Conservation (phyloP, 2,329 filamentous ascomycete genomes). For the Pestalotiopsis sp. region DNA sequence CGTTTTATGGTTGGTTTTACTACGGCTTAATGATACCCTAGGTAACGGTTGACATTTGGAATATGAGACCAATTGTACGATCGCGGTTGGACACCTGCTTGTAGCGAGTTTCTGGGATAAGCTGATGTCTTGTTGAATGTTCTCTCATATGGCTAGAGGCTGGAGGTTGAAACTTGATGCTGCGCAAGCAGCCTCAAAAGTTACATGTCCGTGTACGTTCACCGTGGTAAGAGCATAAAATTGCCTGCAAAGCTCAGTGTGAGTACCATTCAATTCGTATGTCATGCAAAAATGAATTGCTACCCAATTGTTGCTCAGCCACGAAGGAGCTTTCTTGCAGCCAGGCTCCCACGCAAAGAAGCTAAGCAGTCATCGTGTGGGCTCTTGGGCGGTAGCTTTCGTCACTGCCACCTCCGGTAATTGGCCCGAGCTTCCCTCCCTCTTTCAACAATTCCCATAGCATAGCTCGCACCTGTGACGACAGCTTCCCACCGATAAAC, state of each 20-base stretch:
- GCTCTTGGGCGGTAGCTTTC: neutral
- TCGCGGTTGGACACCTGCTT: neutral
- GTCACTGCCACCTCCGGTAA: conserved; percentile 1
- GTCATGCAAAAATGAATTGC: too few relatives aligned
- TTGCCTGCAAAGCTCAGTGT: neutral
- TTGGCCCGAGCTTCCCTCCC: conserved; percentile 13
- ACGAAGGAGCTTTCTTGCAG: neutral
- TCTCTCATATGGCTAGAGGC: neutral
- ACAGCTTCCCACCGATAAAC: neutral
- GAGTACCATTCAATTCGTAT: neutral
- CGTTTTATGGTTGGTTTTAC: neutral
- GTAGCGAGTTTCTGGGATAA: neutral
- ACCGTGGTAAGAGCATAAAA: neutral
- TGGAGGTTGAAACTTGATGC: neutral
- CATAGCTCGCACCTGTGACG: neutral
- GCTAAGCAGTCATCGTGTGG: neutral
- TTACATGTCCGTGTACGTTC: neutral
- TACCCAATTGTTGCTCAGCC: neutral
- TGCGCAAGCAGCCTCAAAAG: neutral
- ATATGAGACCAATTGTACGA: neutral
- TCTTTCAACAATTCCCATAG: conserved; percentile 7
- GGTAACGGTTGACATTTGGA: neutral
- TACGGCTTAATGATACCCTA: neutral
- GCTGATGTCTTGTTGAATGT: neutral
- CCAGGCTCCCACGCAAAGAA: neutral